A percentile compares a stretch with the other conserved stretches of the same genome.
phyloP scores from a whole-genome alignment of 768 basidiomycete genomes.

The Podaxis rugospora region DNA sequence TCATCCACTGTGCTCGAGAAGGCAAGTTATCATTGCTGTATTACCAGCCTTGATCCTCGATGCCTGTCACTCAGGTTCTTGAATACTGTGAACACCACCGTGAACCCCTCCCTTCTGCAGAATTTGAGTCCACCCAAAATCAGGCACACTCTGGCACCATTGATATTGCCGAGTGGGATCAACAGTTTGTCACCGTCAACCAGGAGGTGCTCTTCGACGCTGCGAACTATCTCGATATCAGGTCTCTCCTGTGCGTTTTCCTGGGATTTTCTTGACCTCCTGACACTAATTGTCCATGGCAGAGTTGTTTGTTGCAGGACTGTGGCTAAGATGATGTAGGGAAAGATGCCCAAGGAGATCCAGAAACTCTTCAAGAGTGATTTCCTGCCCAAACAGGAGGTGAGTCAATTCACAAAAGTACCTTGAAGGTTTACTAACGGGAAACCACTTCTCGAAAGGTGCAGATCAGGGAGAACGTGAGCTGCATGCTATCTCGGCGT shows the following conservation, averaged over 20 bases:
- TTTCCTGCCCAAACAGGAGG: conserved; percentile 99
- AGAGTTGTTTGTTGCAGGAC: conserved; percentile 99
- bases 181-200: conserved; percentile 97
- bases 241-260: conserved; percentile 81
- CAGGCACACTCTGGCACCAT: conserved; percentile 97
- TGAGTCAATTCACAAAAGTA: conserved; percentile 27
- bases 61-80: conserved; percentile 60
- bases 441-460: conserved; percentile 44
- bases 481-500: conserved; percentile 23
- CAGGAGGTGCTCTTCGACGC: conserved; percentile 99
- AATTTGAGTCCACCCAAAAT: conserved; percentile 77
- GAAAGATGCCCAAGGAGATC: conserved; percentile 99
- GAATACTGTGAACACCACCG: conserved; percentile 99
- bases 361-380: conserved; percentile 83
- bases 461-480: conserved; percentile 98
- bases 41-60: conserved; percentile 10
- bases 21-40: conserved; percentile 38
- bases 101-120: conserved; percentile 87
- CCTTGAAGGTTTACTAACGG: conserved; percentile 11
- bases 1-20: conserved; percentile 91
- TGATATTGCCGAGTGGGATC: conserved; percentile 98
- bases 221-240: conserved; percentile 99
- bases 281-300: conserved; percentile 2
- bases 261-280: background rate
- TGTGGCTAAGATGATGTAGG: conserved; percentile 99